Base-by-base conservation (phyloP, 1,284 basidiomycete species). In the Trichosporon sp. region DNA sequence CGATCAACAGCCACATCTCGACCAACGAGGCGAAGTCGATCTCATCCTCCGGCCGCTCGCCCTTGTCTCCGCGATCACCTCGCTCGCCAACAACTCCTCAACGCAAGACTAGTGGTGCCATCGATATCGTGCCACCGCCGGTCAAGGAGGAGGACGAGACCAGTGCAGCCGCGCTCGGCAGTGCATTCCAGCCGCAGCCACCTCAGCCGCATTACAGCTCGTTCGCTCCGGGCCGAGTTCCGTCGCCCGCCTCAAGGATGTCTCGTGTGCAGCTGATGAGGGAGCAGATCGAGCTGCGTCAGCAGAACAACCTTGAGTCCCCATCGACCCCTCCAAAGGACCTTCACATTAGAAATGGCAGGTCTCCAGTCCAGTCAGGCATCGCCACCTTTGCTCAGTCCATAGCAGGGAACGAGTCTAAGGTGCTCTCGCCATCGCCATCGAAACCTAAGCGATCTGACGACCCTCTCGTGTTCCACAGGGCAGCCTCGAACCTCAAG, bases 181-280 rank as follows among this genome's bases (percentile, higher is more conserved):
- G 16, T 8, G 49, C 29, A 10, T 54, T 54, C 49, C 49, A 54
- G 3, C 14, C 8, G 14, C 27, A 16, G 8, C 27, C 49, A 4
- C 49, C 49, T 11, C 49, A 54, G 29, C 49, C 49, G 2, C 19
- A 16, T 16, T 44, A 44, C 37, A 44, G 19, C 37, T 4, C 37
- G 3, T 27, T 16, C 25, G 10, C 49, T 2, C 25, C 49, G 3
- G 49, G 49, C 2, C 25, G 31, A 16, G 36, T 71, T 40, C 27
- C 64, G 9, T 66, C 67, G 7, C 58, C 60, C 32, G 57, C 52
- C n/a, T 44, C 63, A 31, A 64, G 59, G 16, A 49, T 62, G 0
- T 67, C 66, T 2, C 63, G 63, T 0, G 69, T 72, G 5, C 65
- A 63, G 3, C 70, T 71, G 23, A 46, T 72, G 59, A 58, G 68